Evolutionary conservation across 352 stramenopile genomes (phyloP), one percentile per base, ranked within the genome.

Genomic region (Phytophthora pseudosyringae): DNA sequence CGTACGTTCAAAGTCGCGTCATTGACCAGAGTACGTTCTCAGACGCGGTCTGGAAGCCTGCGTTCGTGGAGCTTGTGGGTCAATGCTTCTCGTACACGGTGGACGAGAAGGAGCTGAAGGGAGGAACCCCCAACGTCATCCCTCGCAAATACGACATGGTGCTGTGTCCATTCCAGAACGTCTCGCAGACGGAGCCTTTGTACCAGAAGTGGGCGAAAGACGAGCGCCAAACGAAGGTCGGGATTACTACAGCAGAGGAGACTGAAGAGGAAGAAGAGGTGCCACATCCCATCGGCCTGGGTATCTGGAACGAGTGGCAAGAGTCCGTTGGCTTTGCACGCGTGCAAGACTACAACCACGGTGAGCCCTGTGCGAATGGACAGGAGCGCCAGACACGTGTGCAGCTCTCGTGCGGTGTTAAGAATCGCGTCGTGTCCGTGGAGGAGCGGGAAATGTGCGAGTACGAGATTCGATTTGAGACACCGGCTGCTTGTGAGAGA

Each of bases 401-500:
- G 2, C 63, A 84, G 15, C 64, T 98, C 5, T 79, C 72, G 16
- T 98, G 94, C 67, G 91, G 90, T 11, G 44, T 58, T 10, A 67
- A 69, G 9, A 95, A 92, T 52, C 86, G 81, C 41, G 61, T 98
- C 1, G 11, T 95, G n/a, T 86, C 78, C 8, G 83, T 97, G 6
- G 86, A 98, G 48, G 94, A 98, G 71, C 81, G 85, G 28, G 79
- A 95, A 51, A 98, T 95, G 65, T 98, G 94, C 59, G 64, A 86
- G 31, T 98, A 98, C 69, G 76, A 85, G 12, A 77, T 98, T 48
- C 62, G 54, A 43, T 96, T 98, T 52, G 86, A 74, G 51, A 89
- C 84, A 0, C 81, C 84, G 0, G 84, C 81, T 2, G 83, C 80
- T 7, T 95, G 84, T 49, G 63, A 69, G 13, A 18, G 16, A 10